Conservation (phyloP, 352 stramenopile species). For the Phytophthora multivora region DNA sequence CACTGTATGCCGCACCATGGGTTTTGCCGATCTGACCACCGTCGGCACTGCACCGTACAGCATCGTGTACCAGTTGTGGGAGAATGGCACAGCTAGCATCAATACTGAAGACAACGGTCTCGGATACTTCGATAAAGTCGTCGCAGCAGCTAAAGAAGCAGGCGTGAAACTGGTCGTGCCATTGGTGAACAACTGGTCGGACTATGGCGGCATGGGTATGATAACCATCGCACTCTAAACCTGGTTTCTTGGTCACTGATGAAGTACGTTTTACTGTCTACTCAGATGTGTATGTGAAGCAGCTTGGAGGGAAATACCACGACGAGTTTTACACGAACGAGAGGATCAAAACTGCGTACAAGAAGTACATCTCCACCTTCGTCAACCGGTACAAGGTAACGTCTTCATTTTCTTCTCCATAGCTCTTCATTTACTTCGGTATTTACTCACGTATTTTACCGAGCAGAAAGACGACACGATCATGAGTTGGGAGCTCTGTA, state of each 20-base stretch:
- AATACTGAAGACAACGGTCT: conserved; percentile 32
- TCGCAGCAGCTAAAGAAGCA: conserved; percentile 34
- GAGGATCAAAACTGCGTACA: conserved; percentile 35
- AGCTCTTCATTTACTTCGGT: not conserved
- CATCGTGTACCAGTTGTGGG: conserved; percentile 40
- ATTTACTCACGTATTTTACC: not conserved
- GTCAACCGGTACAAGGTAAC: conserved; percentile 18
- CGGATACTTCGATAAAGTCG: conserved; percentile 36
- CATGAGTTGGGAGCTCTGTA: conserved; percentile 33
- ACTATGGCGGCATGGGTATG: conserved; percentile 38
- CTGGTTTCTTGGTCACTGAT: not conserved
- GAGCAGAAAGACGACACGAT: conserved; percentile 31
- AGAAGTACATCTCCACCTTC: conserved; percentile 32
- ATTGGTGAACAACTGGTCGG: conserved; percentile 44
- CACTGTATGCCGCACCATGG: conserved; percentile 32
- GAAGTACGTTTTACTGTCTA: not conserved
- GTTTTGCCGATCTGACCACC: conserved; percentile 28
- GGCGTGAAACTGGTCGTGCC: conserved; percentile 41
- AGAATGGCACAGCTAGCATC: conserved; percentile 24
- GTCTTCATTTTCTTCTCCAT: not conserved
- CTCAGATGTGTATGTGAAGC: conserved; percentile 23
- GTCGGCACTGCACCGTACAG: conserved; percentile 24
- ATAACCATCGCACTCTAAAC: not conserved
- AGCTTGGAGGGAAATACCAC: conserved; percentile 37
- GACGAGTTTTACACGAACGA: conserved; percentile 38